A percentile compares a stretch with the other conserved stretches of the same genome.
These are phyloP conservation scores for Pinus taeda DNA, from an alignment of 75 land plant genomes.

Conservation along the genomic window DNA sequence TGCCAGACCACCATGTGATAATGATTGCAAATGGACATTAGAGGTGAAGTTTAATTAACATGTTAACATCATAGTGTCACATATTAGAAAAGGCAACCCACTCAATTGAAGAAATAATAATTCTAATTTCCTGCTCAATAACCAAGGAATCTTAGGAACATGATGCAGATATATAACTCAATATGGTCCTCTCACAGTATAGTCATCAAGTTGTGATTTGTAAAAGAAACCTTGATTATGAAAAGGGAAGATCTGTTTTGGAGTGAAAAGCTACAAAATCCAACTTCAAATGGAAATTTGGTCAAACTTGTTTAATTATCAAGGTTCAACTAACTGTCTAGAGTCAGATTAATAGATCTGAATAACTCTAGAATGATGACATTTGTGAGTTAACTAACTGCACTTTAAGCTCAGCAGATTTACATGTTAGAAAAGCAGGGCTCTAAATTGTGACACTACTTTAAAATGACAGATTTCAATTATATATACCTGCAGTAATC, in stretches of 20 bases:
- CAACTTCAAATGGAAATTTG: neutral
- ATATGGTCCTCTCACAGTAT: neutral
- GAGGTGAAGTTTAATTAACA: too few relatives aligned
- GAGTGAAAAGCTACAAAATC: neutral
- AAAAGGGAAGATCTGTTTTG: neutral
- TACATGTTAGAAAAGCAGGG: neutral
- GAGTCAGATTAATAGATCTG: neutral
- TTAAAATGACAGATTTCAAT: neutral
- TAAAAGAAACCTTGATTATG: neutral
- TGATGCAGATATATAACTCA: neutral
- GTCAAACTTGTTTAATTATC: neutral
- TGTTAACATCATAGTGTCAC: too few relatives aligned
- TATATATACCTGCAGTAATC: neutral
- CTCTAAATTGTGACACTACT: neutral
- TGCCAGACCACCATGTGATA: neutral
- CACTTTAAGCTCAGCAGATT: neutral
- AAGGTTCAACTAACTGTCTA: neutral
- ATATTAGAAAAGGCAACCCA: neutral
- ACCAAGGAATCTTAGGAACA: neutral
- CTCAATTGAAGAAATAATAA: neutral
- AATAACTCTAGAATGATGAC: neutral
- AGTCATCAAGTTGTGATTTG: neutral
- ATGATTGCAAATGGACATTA: neutral
- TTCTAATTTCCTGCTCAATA: neutral
- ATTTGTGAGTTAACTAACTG: neutral